Conservation (phyloP, 2,329 filamentous ascomycete genomes). For the Colletotrichum chrysophilum region DNA sequence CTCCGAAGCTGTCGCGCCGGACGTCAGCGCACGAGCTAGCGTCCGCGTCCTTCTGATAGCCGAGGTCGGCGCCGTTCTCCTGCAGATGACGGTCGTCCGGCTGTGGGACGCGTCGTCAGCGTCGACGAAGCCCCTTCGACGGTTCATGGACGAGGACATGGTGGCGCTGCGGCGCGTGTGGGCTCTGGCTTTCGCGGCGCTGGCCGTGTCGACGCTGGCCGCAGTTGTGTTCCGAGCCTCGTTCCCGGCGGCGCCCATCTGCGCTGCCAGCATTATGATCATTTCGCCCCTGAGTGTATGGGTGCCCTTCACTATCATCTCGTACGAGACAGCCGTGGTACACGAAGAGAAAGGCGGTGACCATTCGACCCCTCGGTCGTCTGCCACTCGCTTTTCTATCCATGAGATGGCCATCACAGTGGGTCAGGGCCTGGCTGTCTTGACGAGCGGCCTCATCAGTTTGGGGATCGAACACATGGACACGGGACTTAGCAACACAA, state of each 20-base stretch:
- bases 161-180: not conserved
- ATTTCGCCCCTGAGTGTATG: not conserved
- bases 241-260: not conserved
- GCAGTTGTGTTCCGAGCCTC: not conserved
- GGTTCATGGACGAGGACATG: not conserved
- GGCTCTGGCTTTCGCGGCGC: not conserved
- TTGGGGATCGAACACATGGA: not conserved
- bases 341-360: not conserved
- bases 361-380: not conserved
- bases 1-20: not conserved
- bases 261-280: not conserved
- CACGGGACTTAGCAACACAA: not conserved
- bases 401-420: not conserved
- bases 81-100: not conserved
- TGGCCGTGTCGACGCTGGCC: not conserved
- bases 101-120: not conserved
- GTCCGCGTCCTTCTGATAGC: not conserved
- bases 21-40: not conserved
- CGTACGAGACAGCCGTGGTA: not conserved
- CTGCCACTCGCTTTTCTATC: not conserved
- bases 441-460: not conserved
- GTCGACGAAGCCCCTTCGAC: not conserved
- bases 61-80: not conserved
- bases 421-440: not conserved
- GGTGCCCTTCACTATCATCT: not conserved